phyloP scores from a whole-genome alignment of 2,329 filamentous ascomycete species.

The Colletotrichum phormii region DNA sequence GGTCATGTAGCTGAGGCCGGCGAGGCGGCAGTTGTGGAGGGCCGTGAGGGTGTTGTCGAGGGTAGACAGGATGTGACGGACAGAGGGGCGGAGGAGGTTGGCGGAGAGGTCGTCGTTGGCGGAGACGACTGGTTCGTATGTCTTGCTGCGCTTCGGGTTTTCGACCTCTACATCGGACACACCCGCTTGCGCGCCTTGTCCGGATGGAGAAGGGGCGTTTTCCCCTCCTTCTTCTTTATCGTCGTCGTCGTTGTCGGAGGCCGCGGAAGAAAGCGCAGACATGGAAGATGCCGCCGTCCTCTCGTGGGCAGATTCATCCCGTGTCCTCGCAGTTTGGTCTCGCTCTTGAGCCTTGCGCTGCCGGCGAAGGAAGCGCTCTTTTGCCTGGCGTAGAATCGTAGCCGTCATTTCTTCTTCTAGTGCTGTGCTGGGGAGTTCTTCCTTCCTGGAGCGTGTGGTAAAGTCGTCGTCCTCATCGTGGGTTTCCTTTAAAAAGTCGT shows the following conservation, averaged over 20 bases:
- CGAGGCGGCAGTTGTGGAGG: constrained; percentile 75
- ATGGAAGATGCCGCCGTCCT: constrained; percentile 1
- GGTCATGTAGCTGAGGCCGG: constrained; percentile 57
- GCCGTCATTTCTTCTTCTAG: constrained; percentile 80
- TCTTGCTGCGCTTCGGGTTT: constrained; percentile 31
- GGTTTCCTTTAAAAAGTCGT: constrained; percentile 60
- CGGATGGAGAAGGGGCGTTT: background rate
- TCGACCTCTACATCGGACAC: background rate
- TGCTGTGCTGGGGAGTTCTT: constrained; percentile 64
- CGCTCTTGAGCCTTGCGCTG: constrained; percentile 29
- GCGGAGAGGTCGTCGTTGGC: constrained; percentile 78
- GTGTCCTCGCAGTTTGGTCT: background rate
- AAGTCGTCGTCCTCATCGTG: constrained; percentile 62
- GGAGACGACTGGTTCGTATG: constrained; percentile 66
- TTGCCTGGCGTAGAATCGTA: constrained; percentile 73
- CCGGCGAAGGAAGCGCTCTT: constrained; percentile 68
- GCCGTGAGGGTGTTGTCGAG: constrained; percentile 77
- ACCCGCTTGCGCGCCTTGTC: background rate
- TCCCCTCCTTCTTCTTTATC: background rate
- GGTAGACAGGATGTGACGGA: constrained; percentile 76
- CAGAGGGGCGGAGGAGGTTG: constrained; percentile 72
- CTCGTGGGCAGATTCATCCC: background rate
- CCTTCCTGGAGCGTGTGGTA: constrained; percentile 59
- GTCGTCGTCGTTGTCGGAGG: constrained; percentile 1
- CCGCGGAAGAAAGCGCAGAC: background rate